These are phyloP conservation scores for Fagus crenata DNA, from an alignment of 306 rosid genomes.

Conservation along the genomic window DNA sequence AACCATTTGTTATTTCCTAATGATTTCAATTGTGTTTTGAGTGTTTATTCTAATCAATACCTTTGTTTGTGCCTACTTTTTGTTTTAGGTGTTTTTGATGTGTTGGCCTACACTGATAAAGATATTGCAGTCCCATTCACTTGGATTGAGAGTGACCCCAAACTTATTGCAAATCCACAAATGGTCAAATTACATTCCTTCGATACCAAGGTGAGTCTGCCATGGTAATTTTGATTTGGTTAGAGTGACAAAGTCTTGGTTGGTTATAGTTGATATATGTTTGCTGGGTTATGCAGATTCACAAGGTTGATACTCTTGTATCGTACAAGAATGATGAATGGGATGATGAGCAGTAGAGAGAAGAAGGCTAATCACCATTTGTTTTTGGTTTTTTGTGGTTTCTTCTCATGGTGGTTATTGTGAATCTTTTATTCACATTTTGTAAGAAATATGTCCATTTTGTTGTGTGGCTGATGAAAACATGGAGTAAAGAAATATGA, in stretches of 20 bases:
- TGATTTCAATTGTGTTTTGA: background rate
- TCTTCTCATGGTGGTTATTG: conserved; percentile 17
- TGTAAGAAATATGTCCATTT: conserved; percentile 7
- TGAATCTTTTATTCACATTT: conserved; percentile 78
- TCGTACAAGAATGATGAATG: conserved; percentile 95
- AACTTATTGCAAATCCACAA: conserved; percentile 90
- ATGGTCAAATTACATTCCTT: conserved; percentile 99
- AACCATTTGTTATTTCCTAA: background rate
- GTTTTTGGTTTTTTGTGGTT: background rate
- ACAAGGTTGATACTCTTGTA: conserved; percentile 87
- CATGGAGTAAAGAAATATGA: background rate
- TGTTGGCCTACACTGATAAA: conserved; percentile 91
- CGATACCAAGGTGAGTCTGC: conserved; percentile 80
- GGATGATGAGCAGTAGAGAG: conserved; percentile 68
- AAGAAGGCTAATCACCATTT: background rate
- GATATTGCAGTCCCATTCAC: conserved; percentile 95
- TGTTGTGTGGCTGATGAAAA: background rate
- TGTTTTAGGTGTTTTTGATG: conserved; percentile 84
- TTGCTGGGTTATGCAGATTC: conserved; percentile 62
- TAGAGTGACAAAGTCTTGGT: background rate
- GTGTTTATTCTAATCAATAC: background rate
- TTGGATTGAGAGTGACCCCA: conserved; percentile 98
- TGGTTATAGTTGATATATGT: background rate
- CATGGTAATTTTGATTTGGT: conserved; percentile 3
- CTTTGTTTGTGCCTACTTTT: conserved; percentile 9